Base-by-base conservation (phyloP, 805 yeast genomes). In the Ogataea paraovalis region DNA sequence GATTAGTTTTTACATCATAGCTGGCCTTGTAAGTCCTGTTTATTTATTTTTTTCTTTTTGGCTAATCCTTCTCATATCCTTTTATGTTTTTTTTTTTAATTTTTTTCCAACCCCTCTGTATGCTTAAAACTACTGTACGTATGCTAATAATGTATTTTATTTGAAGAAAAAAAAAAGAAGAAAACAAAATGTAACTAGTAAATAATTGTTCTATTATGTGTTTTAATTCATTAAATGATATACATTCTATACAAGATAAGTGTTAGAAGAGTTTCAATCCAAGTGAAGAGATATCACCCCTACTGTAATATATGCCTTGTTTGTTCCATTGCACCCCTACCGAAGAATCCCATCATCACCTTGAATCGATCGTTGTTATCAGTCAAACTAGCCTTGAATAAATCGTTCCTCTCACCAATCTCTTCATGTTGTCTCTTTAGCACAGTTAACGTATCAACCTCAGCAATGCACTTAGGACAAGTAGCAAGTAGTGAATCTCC, bases 381-480 rank as follows among this genome's bases (percentile, higher is more conserved):
- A 21, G 69, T 58, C 48, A 94, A 64, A 4, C 83, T 74, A 30
- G 74, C 70, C 44, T 78, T 70, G 58, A 94, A 84, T 45, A 84
- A 59, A 25, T 84, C 90, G 36, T 76, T 70, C 37, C 88, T 72
- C 13, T 80, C 82, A 13, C 83, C 80, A 5, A 81, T 66, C 18
- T 76, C 83, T 12, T 76, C 76, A 57, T 87, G 92, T 7, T 79
- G 78, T 16, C 70, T 69, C 34, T 83, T 72, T 21, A 85, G 61
- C 12, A 82, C 78, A 23, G 73, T 74, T 20, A 87, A 69, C 3
- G 85, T 80, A 50, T 87, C 92, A 41, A 81, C 65, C 42, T 86
- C 87, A n/a, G 79, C 76, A 2, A 82, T 64, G 61, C 97, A 92
- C 37, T 75, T 71, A 0, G 97, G 96, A 61, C 98, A 92, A 14